These are phyloP conservation scores for Suhomyces pyralidae DNA, from an alignment of 805 yeast genomes.

Conservation along the genomic window DNA sequence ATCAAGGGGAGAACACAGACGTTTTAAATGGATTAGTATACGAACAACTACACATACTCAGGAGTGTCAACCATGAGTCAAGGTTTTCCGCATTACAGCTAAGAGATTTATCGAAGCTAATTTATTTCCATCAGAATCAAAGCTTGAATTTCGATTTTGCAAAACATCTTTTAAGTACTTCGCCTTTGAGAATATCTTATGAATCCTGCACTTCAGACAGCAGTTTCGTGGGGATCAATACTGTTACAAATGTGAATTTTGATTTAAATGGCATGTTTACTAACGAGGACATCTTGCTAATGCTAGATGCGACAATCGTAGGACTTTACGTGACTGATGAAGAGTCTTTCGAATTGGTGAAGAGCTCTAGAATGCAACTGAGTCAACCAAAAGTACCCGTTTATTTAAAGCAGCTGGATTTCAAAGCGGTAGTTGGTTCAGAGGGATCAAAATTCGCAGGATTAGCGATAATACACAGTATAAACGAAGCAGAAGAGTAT, in stretches of 20 bases:
- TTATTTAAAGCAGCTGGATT: conserved; percentile 17
- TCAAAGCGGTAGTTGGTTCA: conserved; percentile 3
- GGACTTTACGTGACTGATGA: conserved; percentile 33
- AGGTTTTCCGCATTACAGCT: conserved; percentile 51
- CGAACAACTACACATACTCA: conserved; percentile 24
- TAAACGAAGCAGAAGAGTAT: conserved; percentile 36
- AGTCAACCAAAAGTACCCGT: conserved; percentile 8
- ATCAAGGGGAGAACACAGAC: conserved; percentile 26
- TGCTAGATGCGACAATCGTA: conserved; percentile 43
- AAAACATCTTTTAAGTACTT: conserved; percentile 18
- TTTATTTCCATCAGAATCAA: conserved; percentile 49
- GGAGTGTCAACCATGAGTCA: conserved; percentile 30
- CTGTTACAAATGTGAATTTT: conserved; percentile 23
- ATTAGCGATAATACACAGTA: conserved; percentile 64
- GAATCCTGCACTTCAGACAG: conserved; percentile 10
- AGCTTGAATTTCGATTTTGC: conserved; percentile 18
- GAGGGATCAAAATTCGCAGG: conserved; percentile 37
- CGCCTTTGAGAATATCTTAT: conserved; percentile 29
- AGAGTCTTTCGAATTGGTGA: conserved; percentile 9
- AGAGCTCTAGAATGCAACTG: background rate
- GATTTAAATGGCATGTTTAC: conserved; percentile 16
- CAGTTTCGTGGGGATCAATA: conserved; percentile 20
- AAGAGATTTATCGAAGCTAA: conserved; percentile 48
- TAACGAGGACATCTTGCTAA: conserved; percentile 21
- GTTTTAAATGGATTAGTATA: conserved; percentile 24